Evolutionary conservation across 1,139 yeast species (phyloP).

Genomic region (Pichia sp.): DNA sequence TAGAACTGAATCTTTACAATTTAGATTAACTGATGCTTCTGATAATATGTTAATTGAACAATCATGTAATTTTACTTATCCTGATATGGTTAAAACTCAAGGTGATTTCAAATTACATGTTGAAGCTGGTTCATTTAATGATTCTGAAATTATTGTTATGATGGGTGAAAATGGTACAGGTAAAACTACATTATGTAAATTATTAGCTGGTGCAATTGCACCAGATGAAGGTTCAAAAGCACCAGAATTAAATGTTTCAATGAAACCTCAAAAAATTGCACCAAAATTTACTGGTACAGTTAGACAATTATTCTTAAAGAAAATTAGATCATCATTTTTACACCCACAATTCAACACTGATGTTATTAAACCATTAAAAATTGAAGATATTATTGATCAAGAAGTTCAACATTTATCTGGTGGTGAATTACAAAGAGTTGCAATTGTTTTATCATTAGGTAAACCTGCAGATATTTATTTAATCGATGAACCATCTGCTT

Average conservation of each 20-base stretch:
- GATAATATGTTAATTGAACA: conserved; percentile 75
- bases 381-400: conserved; percentile 92
- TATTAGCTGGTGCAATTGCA: conserved; percentile 85
- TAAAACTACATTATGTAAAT: conserved; percentile 92
- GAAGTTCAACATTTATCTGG: conserved; percentile 97
- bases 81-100: conserved; percentile 80
- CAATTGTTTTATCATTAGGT: conserved; percentile 92
- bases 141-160: conserved; percentile 95
- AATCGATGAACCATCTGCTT: conserved; percentile 98
- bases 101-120: conserved; percentile 88
- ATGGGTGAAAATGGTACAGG: conserved; percentile 99
- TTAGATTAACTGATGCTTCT: conserved; percentile 87
- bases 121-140: conserved; percentile 84
- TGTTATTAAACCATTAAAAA: conserved; percentile 89
- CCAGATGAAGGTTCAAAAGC: conserved; percentile 72
- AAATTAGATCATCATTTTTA: conserved; percentile 87
- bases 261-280: conserved; percentile 98
- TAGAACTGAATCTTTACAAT: conserved; percentile 91
- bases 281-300: conserved; percentile 98
- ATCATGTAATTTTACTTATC: conserved; percentile 70
- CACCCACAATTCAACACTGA: conserved; percentile 98
- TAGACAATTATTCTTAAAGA: conserved; percentile 92
- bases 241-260: conserved; percentile 85
- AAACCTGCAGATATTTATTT: conserved; percentile 91
- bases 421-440: conserved; percentile 99